Base-by-base conservation (phyloP, 176 grass and related monocot species). In the Rhipidocladum racemiflorum region DNA sequence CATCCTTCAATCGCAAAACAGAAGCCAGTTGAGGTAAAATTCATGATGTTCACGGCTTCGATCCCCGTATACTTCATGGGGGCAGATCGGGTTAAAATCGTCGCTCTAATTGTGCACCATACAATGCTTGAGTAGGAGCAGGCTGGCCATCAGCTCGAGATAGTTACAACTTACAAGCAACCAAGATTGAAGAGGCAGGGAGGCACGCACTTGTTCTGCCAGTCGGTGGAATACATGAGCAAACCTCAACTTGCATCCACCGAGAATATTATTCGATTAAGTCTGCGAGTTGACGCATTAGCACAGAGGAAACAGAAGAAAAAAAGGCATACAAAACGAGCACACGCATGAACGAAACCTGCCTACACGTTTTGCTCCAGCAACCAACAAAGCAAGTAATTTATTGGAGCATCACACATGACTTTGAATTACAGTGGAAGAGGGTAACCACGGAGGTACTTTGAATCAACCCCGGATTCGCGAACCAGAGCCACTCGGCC, bases 401-500 rank as follows among this genome's bases (percentile, higher is more conserved):
- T 74, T 16, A 20, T 46, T 57, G 45, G 49, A 10, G 28, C 28
- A 49, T 28, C 61, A 28, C 39, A 53, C 27, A 13, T 0, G 30
- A 21, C 9, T 18, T 7, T 25, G 14, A 9, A 11, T 61, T 88
- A 97, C 81, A 82, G 53, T 3, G 92, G 86, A 20, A 95, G 81
- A 50, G 90, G 82, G 81, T 83, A 95, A 4, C 89, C 92, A 0
- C 92, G 93, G 36, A 99, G 83, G 82, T 86, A 83, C 56, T 91
- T 93, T 1, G 96, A 99, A 27, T 99, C 91, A 0, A 95, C 96
- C 9, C 93, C 77, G 3, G 92, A 99, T 49, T 99, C 96, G 2
- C 91, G 91, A 72, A 88, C 51, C 57, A 99, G 83, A 9, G 90
- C 96, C 53, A 93, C 76, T n/a, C 92, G 64, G 1, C 96, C 92